Base-by-base conservation (phyloP, 192 early-diverging fungal species). In the Coemansia sp. region DNA sequence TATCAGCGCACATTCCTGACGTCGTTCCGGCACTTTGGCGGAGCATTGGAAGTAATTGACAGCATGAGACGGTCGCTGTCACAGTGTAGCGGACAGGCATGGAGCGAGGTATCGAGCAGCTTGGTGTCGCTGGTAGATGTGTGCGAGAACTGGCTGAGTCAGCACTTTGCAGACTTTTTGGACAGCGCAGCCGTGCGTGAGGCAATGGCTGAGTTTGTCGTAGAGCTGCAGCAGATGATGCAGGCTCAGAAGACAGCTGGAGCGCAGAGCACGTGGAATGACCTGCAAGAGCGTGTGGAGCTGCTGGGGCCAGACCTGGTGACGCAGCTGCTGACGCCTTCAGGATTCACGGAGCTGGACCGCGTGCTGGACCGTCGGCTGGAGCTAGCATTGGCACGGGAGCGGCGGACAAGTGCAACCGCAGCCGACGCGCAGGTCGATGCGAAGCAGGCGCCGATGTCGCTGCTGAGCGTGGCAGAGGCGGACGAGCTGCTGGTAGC, bases 21-120 rank as follows among this genome's bases (percentile, higher is more conserved):
- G 11, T 86, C 84, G 16, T 88, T 85, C 62, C 81, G 87, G 15
- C 81, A 79, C 40, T 87, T 84, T 51, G 82, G 84, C 56, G 63
- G 74, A 21, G 77, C 72, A 0, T 38, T 71, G 9, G 69, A 81
- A 31, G 58, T 81, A 3, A 51, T 81, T 11, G 65, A 58, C 36
- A 44, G 48, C 14, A 64, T 71, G 64, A 77, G 51, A 8, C 49
- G 60, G 41, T 53, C 69, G 21, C 40, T 67, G 21, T 14, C 49
- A 9, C 20, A 26, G 34, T 40, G 56, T 3, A 48, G 63, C 12
- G 50, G 49, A 5, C 55, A 56, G 12, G 52, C 71, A 16, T 80
- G 79, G 82, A 12, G 14, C n/a, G 56, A 58, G 23, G 56, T 54
- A 53, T 39, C 53, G 37, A 34, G 53, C 74, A 12, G 49, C 32